Evolutionary conservation across 2,329 filamentous ascomycete species (phyloP), one percentile per base, ranked within the genome.

Genomic region (Colletotrichum paranaense): DNA sequence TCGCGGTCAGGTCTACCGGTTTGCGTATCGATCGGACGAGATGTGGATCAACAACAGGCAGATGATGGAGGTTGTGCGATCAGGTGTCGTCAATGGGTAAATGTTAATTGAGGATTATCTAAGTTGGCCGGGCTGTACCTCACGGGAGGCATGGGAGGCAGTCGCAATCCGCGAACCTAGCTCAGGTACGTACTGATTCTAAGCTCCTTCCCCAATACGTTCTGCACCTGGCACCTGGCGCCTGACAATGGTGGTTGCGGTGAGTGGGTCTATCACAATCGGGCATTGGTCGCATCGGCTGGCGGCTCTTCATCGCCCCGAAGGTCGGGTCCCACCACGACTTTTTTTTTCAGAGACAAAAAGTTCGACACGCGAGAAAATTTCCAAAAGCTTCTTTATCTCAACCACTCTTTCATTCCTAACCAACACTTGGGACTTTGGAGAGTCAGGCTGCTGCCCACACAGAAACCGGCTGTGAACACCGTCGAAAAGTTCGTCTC

Each of bases 241-340:
- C 16, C 24, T 14, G 24, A 5, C 38, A 49, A 49, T 22, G 42
- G 42, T 19, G 16, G 28, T 19, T 26, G 5, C n/a, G 2, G n/a
- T 6, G 12, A 42, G 38, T 24, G 28, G 46, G 46, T 58, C 55
- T 11, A 16, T 14, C 2, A 22, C 1, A 14, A 14, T 8, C 28
- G 2, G 42, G 42, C 42, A 49, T 73, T 73, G 71, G 67, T 35
- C 56, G 14, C 1, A 32, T 38, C 71, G 67, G 71, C 28, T n/a
- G 7, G 26, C 71, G 71, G 71, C 46, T 6, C 56, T 60, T 73
- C 22, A 46, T 73, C 19, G 19, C 16, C 19, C 71, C 71, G 71
- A 62, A 53, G n/a, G 8, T 11, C 32, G 32, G n/a, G 42, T 49
- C 67, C 71, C 71, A 69, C 68, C 60, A 59, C n/a, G 24, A 28